Evolutionary conservation across 1,284 basidiomycete genomes (phyloP), one percentile per base, ranked within the genome.

Genomic region (Melanopsichium pennsylvanicum): DNA sequence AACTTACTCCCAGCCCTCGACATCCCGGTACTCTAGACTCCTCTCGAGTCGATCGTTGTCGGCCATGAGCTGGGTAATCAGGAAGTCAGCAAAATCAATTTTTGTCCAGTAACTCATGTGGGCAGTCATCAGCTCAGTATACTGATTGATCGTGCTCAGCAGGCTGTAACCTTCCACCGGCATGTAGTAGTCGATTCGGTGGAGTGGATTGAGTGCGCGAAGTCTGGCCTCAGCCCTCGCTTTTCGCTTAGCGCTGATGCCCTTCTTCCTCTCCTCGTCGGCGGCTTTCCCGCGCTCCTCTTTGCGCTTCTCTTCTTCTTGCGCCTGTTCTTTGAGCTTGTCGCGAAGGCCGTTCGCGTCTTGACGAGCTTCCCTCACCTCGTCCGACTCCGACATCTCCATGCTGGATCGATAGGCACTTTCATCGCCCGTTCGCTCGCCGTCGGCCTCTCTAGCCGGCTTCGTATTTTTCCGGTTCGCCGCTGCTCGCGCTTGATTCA

Each of bases 101-200:
- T 61, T 67, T 19, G 63, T 63, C 78, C 78, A 80, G 58, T 80
- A 80, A 44, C 57, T 68, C 66, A 73, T 69, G 34, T 79, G 76
- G 0, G 70, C 61, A 22, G 66, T 74, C 41, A 79, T 58, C 57
- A 79, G 70, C 21, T 79, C 75, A 2, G 64, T 34, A 25, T 74
- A 74, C 38, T 70, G 71, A 38, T 74, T 70, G 51, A 68, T 61
- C 19, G 54, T 39, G 50, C 62, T 70, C 9, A 74, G 47, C 35
- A 71, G 35, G 19, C 58, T 47, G 42, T 66, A 70, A 2, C 62
- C 47, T 44, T 72, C 58, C n/a, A 70, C 56, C 3, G 72, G 72
- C 54, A 75, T 69, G 46, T 61, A 52, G 16, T 58, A 75, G 42
- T 75, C 73, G 34, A 74, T 58, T 0, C 60, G 48, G 19, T 58